phyloP scores from a whole-genome alignment of 257 asterid species.

The Fraxinus americana region DNA sequence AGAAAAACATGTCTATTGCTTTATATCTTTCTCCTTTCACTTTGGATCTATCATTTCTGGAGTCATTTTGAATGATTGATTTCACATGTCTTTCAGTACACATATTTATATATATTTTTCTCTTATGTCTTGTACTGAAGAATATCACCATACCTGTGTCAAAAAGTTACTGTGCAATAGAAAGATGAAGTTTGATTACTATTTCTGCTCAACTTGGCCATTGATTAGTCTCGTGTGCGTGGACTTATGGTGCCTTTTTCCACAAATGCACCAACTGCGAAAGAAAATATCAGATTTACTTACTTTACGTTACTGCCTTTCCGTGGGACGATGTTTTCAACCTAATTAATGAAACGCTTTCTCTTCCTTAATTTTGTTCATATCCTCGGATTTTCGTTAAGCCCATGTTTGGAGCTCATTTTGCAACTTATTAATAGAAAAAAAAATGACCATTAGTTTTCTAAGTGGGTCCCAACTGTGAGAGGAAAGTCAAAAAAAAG shows the following conservation, averaged over 20 bases:
- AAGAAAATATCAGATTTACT: background rate
- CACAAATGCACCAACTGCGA: background rate
- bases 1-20: slow-evolving; percentile 13
- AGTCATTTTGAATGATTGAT: slow-evolving; percentile 53
- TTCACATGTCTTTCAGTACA: slow-evolving; percentile 33
- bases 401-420: too few species aligned
- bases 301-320: slow-evolving; percentile 2
- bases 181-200: slow-evolving; percentile 38
- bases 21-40: slow-evolving; percentile 28
- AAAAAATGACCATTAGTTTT: too few species aligned
- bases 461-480: too few species aligned
- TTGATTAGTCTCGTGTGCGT: slow-evolving; percentile 23
- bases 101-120: background rate
- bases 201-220: slow-evolving; percentile 31
- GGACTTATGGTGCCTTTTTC: slow-evolving; percentile 10
- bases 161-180: slow-evolving; percentile 29
- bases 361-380: background rate
- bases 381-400: background rate
- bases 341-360: background rate
- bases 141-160: slow-evolving; percentile 33
- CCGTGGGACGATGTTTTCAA: background rate
- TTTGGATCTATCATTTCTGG: slow-evolving; percentile 57
- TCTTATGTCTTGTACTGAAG: slow-evolving; percentile 24
- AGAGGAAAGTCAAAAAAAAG: too few species aligned
- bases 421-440: too few species aligned